Evolutionary conservation across 2,329 filamentous ascomycete genomes (phyloP), one percentile per base, ranked within the genome.

Genomic region (Alternaria metachromatica): DNA sequence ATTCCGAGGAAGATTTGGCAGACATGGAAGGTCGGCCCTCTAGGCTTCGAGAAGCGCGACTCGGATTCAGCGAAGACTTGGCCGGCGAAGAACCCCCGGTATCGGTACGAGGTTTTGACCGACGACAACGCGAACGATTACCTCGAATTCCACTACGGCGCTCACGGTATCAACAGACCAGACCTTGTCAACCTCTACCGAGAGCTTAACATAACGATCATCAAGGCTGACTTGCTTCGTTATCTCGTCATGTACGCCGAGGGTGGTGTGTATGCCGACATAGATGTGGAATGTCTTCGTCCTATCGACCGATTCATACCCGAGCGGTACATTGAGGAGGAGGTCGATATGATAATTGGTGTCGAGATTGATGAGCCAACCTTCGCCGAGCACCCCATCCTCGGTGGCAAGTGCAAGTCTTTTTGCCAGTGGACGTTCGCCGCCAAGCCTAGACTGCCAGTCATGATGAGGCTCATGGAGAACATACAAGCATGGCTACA

Each of bases 391-490:
- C 90, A 92, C 73, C 84, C 87, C 2, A 88, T 92, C 30, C 82
- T 92, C 0, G 90, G 90, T 13, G 84, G 84, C 53, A 92, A 92
- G 78, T 91, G 87, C 41, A 83, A 84, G 68, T 92, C 89, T 0
- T 92, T 92, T 75, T 92, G 90, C 76, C 90, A 92, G 73, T 92
- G 90, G 90, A 92, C 90, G 0, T 91, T 92, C 72, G 89, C 91
- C 82, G 87, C 87, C 70, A 90, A 91, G 73, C 89, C 90, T 1
- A 82, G 84, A 18, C 85, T 89, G 25, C 88, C 89, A 2, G 88
- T 92, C 60, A 91, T 92, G 88, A 82, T 92, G 76, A 81, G 82
- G 30, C 83, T 92, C 4, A 86, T 92, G 50, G 88, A 92, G 74
- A 87, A 89, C 71, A 92, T 92, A 74, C 86, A 92, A 78, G 75